phyloP scores from a whole-genome alignment of 352 stramenopile genomes.

The Pythium sp. region DNA sequence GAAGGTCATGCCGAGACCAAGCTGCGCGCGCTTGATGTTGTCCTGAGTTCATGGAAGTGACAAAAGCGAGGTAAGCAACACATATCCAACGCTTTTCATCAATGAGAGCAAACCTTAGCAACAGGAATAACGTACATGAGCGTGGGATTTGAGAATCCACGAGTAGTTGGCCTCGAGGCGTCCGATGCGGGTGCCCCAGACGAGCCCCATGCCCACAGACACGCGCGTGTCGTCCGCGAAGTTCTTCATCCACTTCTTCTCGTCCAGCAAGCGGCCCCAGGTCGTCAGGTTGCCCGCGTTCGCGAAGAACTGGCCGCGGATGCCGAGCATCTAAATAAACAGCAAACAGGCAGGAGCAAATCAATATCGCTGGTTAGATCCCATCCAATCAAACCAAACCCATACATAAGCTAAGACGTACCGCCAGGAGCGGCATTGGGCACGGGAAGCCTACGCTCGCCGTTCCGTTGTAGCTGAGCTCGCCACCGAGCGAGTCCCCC shows the following conservation, averaged over 20 bases:
- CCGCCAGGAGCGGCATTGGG: conserved; percentile 74
- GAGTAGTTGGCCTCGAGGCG: conserved; percentile 91
- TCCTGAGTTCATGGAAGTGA: conserved; percentile 38
- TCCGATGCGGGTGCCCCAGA: conserved; percentile 83
- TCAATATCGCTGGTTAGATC: background rate
- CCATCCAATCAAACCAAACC: background rate
- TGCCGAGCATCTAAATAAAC: conserved; percentile 59
- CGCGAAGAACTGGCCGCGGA: conserved; percentile 87
- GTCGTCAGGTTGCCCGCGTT: conserved; percentile 90
- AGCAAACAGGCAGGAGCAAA: background rate
- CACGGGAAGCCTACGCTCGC: conserved; percentile 87
- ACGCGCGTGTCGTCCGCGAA: conserved; percentile 84
- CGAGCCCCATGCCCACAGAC: conserved; percentile 82
- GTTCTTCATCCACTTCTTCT: conserved; percentile 91
- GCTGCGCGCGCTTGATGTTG: conserved; percentile 83
- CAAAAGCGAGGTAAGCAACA: conserved; percentile 7
- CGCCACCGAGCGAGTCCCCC: conserved; percentile 86
- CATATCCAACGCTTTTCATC: background rate
- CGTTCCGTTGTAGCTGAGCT: conserved; percentile 86
- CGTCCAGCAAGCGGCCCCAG: conserved; percentile 79
- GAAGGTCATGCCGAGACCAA: conserved; percentile 84
- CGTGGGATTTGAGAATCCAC: conserved; percentile 84
- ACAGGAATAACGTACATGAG: conserved; percentile 45
- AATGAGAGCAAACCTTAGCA: background rate
- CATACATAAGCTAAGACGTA: conserved; percentile 26